Evolutionary conservation across 169 alveolate genomes (phyloP), one percentile per base, ranked within the genome.

Genomic region (Sarcocystis neurona): DNA sequence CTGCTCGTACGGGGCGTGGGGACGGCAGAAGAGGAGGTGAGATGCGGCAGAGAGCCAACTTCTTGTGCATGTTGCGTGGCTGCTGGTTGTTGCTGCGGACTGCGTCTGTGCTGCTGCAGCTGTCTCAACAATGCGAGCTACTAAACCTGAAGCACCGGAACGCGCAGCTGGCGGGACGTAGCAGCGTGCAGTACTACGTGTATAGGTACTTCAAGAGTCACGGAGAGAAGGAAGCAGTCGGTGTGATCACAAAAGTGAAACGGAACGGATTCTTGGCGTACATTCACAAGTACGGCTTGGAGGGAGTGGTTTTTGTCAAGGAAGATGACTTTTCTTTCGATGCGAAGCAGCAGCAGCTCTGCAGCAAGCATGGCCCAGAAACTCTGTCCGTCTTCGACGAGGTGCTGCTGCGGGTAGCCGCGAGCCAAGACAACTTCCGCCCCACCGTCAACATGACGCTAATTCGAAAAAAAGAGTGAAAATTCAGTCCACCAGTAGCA

Each of bases 121-220:
- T 97, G 94, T 89, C 97, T 4, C 94, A 94, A 86, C 98, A 97
- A 68, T 96, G 99, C 85, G 98, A 97, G 82, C 90, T 94, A 90
- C 95, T 98, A 91, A 98, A 98, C 85, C 85, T 93, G 84, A 96
- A 96, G 92, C 98, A 97, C 77, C 92, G 99, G 43, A 96, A 93
- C 92, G 99, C 99, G 27, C 97, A 96, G 77, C 91, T 95, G 84
- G 98, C 99, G 34, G 95, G 98, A 46, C 94, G 98, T 58, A 98
- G 98, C n/a, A 96, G 98, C 6, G 94, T 96, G 1, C 96, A 96
- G 84, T 92, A 97, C 84, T 96, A 96, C 87, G 95, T 98, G 58
- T 97, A 94, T 87, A 93, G 97, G 72, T 97, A 94, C 92, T 96
- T 97, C 89, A 96, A 95, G 90, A 87, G 93, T 63, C 72, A 92